Base-by-base conservation (phyloP, 2,329 filamentous ascomycete genomes). In the Neofusicoccum ribis region DNA sequence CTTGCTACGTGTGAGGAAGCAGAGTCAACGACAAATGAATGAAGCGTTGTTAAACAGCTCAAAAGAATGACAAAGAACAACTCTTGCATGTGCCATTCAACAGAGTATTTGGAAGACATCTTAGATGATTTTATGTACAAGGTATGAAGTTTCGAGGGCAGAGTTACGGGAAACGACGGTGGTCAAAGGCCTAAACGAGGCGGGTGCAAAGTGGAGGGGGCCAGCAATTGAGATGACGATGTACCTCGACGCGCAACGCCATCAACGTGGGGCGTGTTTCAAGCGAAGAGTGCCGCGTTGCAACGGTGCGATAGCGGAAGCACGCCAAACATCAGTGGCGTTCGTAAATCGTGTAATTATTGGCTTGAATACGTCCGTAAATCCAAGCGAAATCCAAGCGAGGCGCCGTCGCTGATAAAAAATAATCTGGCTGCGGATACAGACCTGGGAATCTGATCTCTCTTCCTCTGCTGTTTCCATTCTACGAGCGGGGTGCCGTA, bases 271-370 rank as follows among this genome's bases (percentile, higher is more conserved):
- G 50, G 34, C 17, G 27, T 20, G 36, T 39, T 54, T 12, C 34
- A 37, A 37, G 17, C 31, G n/a, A 34, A 12, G 15, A 12, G 23
- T 14, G 14, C 12, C 23, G 39, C 15, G 5, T 34, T 46, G 39
- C 20, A 59, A 46, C 41, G 54, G 27, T 59, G 54, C 23, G 41
- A 59, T 59, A n/a, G 39, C 52, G 52, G 52, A 15, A 44, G 52
- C 52, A 58, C 12, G 39, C 39, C 52, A 43, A 58, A 27, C 52
- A 58, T 58, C 31, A 39, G 52, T 58, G 52, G 52, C 52, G 52
- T 14, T 34, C 23, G 39, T n/a, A 34, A 17, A 27, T 58, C 52
- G 9, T 58, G 17, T 14, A 58, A 12, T 15, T 11, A 58, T 58
- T 58, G 52, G 37, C 20, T 34, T 23, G 37, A 31, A 4, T 34